Evolutionary conservation across 2,329 filamentous ascomycete species (phyloP).

Genomic region (Cyclaneusma minus): DNA sequence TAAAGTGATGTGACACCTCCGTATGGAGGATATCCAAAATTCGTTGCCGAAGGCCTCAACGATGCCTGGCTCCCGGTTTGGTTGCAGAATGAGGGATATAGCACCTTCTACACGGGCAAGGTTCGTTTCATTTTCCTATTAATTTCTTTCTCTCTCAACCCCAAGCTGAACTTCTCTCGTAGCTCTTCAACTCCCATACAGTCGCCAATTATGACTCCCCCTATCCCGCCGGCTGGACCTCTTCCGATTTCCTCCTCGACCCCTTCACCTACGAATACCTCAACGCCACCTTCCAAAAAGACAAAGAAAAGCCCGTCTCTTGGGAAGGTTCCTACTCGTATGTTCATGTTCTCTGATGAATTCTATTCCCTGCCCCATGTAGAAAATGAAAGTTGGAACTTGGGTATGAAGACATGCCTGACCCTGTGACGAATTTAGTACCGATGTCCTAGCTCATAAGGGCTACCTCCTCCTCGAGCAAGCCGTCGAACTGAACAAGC

Average conservation of each 20-base stretch:
- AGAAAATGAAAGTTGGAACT: too few relatives aligned
- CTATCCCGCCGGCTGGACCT: constrained; percentile 40
- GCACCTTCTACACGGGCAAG: constrained; percentile 61
- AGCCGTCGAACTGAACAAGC: constrained; percentile 33
- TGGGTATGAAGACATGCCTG: too few relatives aligned
- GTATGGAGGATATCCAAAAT: constrained; percentile 46
- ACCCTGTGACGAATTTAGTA: too few relatives aligned
- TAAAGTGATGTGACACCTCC: too few relatives aligned
- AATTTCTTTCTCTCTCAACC: constrained; percentile 51
- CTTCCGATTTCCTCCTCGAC: constrained; percentile 44
- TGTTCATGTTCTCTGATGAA: too few relatives aligned
- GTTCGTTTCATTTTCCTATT: too few relatives aligned
- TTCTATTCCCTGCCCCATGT: constrained; percentile 47
- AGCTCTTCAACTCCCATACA: constrained; percentile 47
- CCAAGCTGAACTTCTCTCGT: constrained; percentile 40
- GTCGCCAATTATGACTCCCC: constrained; percentile 45
- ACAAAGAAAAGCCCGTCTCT: constrained; percentile 36
- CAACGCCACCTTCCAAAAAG: constrained; percentile 47
- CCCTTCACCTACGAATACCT: constrained; percentile 54
- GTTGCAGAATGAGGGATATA: constrained; percentile 53
- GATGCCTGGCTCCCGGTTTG: constrained; percentile 54
- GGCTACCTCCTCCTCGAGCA: constrained; percentile 45
- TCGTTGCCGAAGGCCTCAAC: constrained; percentile 48
- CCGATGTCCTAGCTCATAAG: constrained; percentile 44
- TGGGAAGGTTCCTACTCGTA: constrained; percentile 29